Base-by-base conservation (phyloP, 2,329 filamentous ascomycete species). In the Nannizzia gypsea region DNA sequence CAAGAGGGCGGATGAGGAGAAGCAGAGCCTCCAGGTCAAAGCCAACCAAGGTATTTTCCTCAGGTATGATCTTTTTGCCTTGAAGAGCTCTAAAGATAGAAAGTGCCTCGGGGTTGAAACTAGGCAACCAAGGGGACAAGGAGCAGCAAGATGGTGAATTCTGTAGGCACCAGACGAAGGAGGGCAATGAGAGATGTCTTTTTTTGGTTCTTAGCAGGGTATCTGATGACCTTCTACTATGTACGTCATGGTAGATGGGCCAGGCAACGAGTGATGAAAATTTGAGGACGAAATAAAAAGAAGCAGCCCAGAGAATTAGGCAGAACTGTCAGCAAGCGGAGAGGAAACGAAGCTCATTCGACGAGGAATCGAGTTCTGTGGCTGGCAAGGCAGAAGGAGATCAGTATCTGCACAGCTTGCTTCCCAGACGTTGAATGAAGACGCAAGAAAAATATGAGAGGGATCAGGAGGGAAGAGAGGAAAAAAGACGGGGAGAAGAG, bases 191-290 rank as follows among this genome's bases (percentile, higher is more conserved):
- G 44, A 20, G 13, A 24, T 48, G 13, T 24, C 20, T 24, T 15
- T 48, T 22, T 48, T 42, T 17, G 13, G 15, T 42, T 20, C 20
- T 26, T 48, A 48, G 48, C 48, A 54, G 48, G 48, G 48, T 54
- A 54, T 54, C 26, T 26, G 48, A 54, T 31, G 26, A 26, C 48
- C 48, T 26, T 54, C 48, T 54, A 54, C 48, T 54, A 54, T 54
- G 48, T 54, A 26, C 48, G 48, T 54, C 48, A 54, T 54, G 48
- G 48, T 54, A 54, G 48, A 54, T 54, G 48, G 44, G 48, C 48
- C 26, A 54, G 48, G 28, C 48, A 54, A 54, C 26, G 26, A 26
- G 8, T 13, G 48, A 31, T 20, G 48, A 54, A 48, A 48, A 24
- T 34, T 6, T 6, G n/a, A 42, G 38, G 31, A 11, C 31, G 31